Evolutionary conservation across 2,329 filamentous ascomycete genomes (phyloP).

Genomic region (Thelonectria olida): DNA sequence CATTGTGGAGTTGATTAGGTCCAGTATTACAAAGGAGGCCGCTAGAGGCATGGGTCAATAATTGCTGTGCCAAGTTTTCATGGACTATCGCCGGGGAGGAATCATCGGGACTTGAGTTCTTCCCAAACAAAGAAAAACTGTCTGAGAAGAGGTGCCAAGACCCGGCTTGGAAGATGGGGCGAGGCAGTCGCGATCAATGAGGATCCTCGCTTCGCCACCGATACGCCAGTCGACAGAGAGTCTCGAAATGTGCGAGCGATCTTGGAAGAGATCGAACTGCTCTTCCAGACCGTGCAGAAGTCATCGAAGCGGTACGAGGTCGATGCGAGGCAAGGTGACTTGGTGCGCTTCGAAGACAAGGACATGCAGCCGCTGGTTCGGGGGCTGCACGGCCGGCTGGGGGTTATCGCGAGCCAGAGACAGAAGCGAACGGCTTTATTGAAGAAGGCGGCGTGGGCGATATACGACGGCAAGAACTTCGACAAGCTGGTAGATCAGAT

Average conservation of each 20-base stretch:
- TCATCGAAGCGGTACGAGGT: slow-evolving; percentile 37
- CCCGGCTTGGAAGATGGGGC: too few relatives aligned
- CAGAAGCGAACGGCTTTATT: neutral
- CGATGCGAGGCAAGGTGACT: slow-evolving; percentile 7
- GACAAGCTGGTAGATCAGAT: slow-evolving; percentile 35
- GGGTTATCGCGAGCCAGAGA: too few relatives aligned
- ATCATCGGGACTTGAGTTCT: too few relatives aligned
- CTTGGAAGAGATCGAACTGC: too few relatives aligned
- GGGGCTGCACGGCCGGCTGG: too few relatives aligned
- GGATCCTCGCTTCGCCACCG: slow-evolving; percentile 32
- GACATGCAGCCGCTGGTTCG: too few relatives aligned
- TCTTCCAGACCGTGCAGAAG: too few relatives aligned
- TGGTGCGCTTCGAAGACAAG: neutral
- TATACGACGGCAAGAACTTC: too few relatives aligned
- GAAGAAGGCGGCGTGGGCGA: slow-evolving; percentile 17
- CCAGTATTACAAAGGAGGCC: slow-evolving; percentile 37
- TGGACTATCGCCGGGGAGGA: too few relatives aligned
- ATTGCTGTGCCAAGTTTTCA: neutral
- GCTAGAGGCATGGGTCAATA: neutral
- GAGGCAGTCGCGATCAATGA: too few relatives aligned
- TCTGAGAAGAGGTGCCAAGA: too few relatives aligned
- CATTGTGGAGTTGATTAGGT: slow-evolving; percentile 29
- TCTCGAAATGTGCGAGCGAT: slow-evolving; percentile 25
- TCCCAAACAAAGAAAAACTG: too few relatives aligned
- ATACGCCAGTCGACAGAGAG: slow-evolving; percentile 12